These are phyloP conservation scores for Cercophora newfieldiana DNA, from an alignment of 495 filamentous ascomycete genomes.

Conservation along the genomic window DNA sequence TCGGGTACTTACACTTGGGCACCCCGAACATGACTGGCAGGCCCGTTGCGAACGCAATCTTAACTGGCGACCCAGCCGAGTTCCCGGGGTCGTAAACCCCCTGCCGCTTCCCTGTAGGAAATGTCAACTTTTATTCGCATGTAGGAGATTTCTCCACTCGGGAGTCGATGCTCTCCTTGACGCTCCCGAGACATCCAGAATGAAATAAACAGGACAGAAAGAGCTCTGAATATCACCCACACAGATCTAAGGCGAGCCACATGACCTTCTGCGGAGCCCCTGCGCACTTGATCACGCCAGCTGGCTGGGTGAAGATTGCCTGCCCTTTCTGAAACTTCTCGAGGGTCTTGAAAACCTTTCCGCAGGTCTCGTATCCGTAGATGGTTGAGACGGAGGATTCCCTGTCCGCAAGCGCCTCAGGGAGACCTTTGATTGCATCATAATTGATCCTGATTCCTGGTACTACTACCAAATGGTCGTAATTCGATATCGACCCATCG, in stretches of 20 bases:
- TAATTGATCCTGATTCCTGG: constrained; percentile 62
- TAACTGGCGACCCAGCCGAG: constrained; percentile 48
- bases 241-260: constrained; percentile 69
- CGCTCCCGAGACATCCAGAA: too few species aligned
- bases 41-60: constrained; percentile 65
- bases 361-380: constrained; percentile 61
- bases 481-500: constrained; percentile 59
- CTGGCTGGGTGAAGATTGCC: constrained; percentile 70
- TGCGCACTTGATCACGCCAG: constrained; percentile 66
- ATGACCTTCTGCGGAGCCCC: constrained; percentile 70
- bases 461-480: constrained; percentile 65
- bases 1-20: too few species aligned
- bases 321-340: constrained; percentile 54
- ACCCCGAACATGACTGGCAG: constrained; percentile 67
- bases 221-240: too few species aligned
- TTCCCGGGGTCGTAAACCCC: constrained; percentile 56
- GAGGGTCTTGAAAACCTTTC: constrained; percentile 59
- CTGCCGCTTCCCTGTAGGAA: constrained; percentile 56
- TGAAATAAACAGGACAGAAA: too few species aligned
- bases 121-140: too few species aligned
- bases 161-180: too few species aligned
- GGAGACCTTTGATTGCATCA: constrained; percentile 56
- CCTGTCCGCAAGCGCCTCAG: constrained; percentile 58
- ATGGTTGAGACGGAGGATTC: constrained; percentile 62
- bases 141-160: too few species aligned